These are phyloP conservation scores for Cucurbita pepo DNA, from an alignment of 306 rosid species.

Conservation along the genomic window DNA sequence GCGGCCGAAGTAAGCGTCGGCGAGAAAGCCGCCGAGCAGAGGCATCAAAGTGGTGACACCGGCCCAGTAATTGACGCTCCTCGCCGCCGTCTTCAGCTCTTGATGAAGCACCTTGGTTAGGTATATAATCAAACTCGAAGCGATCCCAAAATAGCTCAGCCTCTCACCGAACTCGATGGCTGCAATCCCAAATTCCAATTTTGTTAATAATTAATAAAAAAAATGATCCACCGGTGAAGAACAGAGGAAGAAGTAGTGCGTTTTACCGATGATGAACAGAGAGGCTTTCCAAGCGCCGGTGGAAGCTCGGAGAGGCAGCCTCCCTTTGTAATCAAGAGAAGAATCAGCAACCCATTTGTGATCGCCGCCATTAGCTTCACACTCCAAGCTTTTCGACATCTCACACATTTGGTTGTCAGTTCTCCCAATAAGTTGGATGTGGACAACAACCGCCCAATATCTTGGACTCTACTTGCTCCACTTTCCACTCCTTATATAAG, in stretches of 20 bases:
- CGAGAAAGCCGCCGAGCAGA: constrained; percentile 77
- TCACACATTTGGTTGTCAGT: no score
- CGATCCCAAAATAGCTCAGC: constrained; percentile 76
- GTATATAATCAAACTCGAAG: constrained; percentile 65
- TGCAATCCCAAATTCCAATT: constrained; percentile 1
- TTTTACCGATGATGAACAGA: constrained; percentile 22
- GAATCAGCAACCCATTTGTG: constrained; percentile 46
- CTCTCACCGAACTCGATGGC: constrained; percentile 92
- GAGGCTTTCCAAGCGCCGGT: constrained; percentile 72
- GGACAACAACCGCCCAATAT: background rate
- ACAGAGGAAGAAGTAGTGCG: no score
- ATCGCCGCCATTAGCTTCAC: background rate
- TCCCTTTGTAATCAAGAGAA: constrained; percentile 42
- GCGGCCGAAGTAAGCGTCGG: constrained; percentile 85
- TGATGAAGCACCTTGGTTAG: constrained; percentile 67
- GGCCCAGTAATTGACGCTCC: constrained; percentile 70
- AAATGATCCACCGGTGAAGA: no score
- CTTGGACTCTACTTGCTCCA: background rate
- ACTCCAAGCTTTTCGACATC: constrained; percentile 10
- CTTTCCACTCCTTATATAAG: background rate
- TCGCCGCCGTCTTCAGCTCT: constrained; percentile 83
- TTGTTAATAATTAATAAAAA: background rate
- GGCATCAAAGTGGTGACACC: constrained; percentile 89
- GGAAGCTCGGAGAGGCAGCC: constrained; percentile 42
- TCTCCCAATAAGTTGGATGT: background rate